Evolutionary conservation across 345 rosid species (phyloP).

Genomic region (Citrus sp.): DNA sequence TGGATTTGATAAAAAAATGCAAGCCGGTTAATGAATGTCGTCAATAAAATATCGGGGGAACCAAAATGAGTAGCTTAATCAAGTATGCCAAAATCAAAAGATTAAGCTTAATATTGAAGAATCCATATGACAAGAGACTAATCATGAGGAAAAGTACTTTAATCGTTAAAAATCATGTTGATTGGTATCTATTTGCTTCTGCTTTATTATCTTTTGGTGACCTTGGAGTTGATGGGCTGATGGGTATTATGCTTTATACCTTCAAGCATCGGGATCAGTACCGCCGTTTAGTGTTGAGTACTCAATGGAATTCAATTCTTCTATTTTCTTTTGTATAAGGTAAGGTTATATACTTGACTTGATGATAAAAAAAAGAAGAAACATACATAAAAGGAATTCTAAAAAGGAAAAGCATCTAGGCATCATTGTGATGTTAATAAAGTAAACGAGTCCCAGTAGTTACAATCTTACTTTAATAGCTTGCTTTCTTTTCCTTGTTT

Average conservation of each 20-base stretch:
- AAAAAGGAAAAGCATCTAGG: constrained; percentile 38
- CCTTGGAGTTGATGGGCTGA: constrained; percentile 29
- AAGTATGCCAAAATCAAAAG: constrained; percentile 11
- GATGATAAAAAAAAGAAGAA: constrained; percentile 6
- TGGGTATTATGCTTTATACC: constrained; percentile 30
- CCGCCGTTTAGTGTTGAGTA: background rate
- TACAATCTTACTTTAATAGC: constrained; percentile 11
- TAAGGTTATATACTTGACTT: background rate
- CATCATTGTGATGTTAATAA: constrained; percentile 35
- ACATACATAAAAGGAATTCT: constrained; percentile 22
- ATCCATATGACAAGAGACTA: constrained; percentile 35
- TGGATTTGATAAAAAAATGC: background rate
- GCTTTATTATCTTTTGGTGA: constrained; percentile 19
- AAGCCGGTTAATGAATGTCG: background rate
- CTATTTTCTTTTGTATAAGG: background rate
- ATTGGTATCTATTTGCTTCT: constrained; percentile 17
- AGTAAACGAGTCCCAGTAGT: constrained; percentile 13
- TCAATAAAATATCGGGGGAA: background rate
- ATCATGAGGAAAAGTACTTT: constrained; percentile 28
- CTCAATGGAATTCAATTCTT: constrained; percentile 25
- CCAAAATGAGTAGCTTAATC: constrained; percentile 12
- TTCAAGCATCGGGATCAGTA: constrained; percentile 25
- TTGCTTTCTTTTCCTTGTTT: constrained; percentile 32
- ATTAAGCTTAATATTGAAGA: constrained; percentile 38
- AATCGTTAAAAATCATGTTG: constrained; percentile 7